phyloP scores from a whole-genome alignment of 2,329 filamentous ascomycete genomes.

The Bipolaris sorokiniana region DNA sequence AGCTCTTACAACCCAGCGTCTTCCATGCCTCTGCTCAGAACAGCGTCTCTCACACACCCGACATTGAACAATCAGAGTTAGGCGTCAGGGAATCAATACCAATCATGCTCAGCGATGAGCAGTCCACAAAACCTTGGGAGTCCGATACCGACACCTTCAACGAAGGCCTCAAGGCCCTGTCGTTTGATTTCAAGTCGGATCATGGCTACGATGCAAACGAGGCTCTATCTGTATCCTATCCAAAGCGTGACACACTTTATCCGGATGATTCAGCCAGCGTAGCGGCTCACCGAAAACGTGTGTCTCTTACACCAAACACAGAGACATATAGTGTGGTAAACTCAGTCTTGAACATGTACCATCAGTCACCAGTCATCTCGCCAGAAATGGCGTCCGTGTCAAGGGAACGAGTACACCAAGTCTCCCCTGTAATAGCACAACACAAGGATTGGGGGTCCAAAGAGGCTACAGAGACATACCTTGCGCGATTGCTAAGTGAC shows the following conservation, averaged over 20 bases:
- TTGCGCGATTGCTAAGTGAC: constrained; percentile 55
- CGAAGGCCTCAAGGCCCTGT: constrained; percentile 19
- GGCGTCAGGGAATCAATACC: constrained; percentile 63
- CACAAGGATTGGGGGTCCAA: constrained; percentile 62
- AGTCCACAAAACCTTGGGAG: constrained; percentile 20
- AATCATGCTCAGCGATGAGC: constrained; percentile 59
- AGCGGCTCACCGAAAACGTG: constrained; percentile 39
- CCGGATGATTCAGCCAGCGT: constrained; percentile 50
- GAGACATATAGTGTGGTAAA: constrained; percentile 54
- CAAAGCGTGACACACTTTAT: constrained; percentile 42
- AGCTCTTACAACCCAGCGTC: constrained; percentile 37
- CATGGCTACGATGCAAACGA: constrained; percentile 32
- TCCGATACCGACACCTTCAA: constrained; percentile 14
- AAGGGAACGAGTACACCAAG: constrained; percentile 51
- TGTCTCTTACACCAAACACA: constrained; percentile 46
- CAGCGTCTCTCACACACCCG: constrained; percentile 19
- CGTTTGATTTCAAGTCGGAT: constrained; percentile 23
- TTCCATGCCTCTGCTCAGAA: constrained; percentile 31
- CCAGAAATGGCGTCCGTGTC: constrained; percentile 50
- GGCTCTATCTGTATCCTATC: constrained; percentile 40
- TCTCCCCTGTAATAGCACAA: constrained; percentile 61
- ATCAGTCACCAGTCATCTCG: constrained; percentile 46
- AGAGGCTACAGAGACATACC: constrained; percentile 61
- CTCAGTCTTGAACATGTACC: constrained; percentile 50
- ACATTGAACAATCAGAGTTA: constrained; percentile 51